Evolutionary conservation across 2,329 filamentous ascomycete genomes (phyloP).

Genomic region (Seiridium unicorne): DNA sequence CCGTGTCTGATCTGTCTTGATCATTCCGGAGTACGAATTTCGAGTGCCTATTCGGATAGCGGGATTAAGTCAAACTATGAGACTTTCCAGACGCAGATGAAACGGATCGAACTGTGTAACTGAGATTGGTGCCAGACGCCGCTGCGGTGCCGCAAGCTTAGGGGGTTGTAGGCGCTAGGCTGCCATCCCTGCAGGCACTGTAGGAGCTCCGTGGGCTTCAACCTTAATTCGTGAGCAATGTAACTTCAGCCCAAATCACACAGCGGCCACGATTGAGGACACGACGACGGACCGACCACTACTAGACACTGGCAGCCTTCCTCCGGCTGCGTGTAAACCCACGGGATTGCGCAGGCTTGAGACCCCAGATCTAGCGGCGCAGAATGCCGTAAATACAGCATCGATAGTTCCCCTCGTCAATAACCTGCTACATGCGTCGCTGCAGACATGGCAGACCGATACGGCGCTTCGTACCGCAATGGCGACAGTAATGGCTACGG

Average conservation of each 20-base stretch:
- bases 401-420: background rate
- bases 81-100: background rate
- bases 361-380: background rate
- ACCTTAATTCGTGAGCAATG: background rate
- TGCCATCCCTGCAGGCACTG: background rate
- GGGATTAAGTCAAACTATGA: no score
- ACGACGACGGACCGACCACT: background rate
- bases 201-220: slow-evolving; percentile 2
- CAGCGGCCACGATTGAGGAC: background rate
- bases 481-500: slow-evolving; percentile 43
- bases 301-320: no score
- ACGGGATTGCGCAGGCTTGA: background rate
- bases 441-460: slow-evolving; percentile 49
- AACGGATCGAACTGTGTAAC: background rate
- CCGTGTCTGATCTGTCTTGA: no score
- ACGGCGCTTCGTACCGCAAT: slow-evolving; percentile 45
- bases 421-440: background rate
- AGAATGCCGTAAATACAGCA: background rate
- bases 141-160: background rate
- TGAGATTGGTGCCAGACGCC: background rate
- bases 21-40: no score
- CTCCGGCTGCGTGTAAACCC: no score
- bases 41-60: no score
- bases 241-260: background rate
- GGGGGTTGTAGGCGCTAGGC: background rate